Percentiles rank a stretch among this genome's conserved stretches.
Evolutionary conservation across 768 basidiomycete genomes (phyloP).

Genomic region (Fomitopsis pulvina): DNA sequence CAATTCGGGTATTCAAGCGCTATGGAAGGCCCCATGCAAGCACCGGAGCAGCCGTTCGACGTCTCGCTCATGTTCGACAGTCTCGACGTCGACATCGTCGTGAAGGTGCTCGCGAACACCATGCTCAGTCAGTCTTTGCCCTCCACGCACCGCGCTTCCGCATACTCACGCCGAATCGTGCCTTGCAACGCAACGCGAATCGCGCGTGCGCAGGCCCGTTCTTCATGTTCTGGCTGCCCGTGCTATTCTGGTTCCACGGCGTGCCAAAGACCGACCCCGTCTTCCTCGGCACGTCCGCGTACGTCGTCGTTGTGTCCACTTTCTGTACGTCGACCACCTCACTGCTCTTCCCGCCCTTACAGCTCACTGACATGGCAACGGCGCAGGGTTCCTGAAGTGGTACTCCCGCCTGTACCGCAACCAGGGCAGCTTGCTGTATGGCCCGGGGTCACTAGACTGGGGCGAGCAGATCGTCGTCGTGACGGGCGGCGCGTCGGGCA

Average conservation of each 20-base stretch:
- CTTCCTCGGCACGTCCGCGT: conserved; percentile 45
- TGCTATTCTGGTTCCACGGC: conserved; percentile 74
- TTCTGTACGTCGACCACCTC: conserved; percentile 52
- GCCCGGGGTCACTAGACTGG: conserved; percentile 69
- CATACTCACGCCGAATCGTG: too few species aligned
- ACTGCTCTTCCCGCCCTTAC: neutral
- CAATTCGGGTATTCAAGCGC: neutral
- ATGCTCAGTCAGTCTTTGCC: conserved; percentile 57
- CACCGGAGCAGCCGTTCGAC: conserved; percentile 22
- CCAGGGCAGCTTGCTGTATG: conserved; percentile 57
- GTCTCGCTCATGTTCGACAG: conserved; percentile 55
- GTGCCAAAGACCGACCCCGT: conserved; percentile 41
- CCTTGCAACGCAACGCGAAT: neutral
- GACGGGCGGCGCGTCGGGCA: conserved; percentile 86
- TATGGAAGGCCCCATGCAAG: conserved; percentile 12
- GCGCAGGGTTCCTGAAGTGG: conserved; percentile 63
- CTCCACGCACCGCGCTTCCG: neutral
- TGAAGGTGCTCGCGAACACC: conserved; percentile 76
- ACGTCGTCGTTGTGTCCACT: conserved; percentile 49
- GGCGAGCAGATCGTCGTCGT: conserved; percentile 83
- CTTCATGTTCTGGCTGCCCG: conserved; percentile 74
- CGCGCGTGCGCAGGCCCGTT: conserved; percentile 55
- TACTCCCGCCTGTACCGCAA: conserved; percentile 70
- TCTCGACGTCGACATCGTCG: conserved; percentile 69
- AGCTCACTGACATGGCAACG: neutral